Evolutionary conservation across 1,284 basidiomycete genomes (phyloP).

Genomic region (Pseudozyma hubeiensis): DNA sequence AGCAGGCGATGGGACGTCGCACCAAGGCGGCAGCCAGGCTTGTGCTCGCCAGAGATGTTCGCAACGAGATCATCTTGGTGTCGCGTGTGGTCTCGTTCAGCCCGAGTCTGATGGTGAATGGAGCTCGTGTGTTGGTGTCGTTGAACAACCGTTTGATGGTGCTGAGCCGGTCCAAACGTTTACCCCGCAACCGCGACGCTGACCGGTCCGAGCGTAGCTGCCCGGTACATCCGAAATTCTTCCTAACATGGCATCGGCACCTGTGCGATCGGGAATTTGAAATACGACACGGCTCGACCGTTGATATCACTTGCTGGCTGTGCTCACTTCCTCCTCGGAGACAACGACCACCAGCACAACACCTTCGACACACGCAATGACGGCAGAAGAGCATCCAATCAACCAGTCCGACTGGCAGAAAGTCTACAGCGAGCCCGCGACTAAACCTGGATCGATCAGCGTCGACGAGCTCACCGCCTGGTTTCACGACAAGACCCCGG

Average conservation of each 20-base stretch:
- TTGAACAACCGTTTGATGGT: background rate
- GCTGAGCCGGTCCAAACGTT: slow-evolving; percentile 5
- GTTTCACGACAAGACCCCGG: slow-evolving; percentile 32
- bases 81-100: too few relatives aligned
- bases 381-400: slow-evolving; percentile 40
- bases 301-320: too few relatives aligned
- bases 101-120: background rate
- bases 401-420: slow-evolving; percentile 38
- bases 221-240: slow-evolving; percentile 25
- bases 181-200: slow-evolving; percentile 18
- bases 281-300: slow-evolving; percentile 6
- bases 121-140: background rate
- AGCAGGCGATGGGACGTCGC: slow-evolving; percentile 8
- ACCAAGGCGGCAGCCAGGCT: slow-evolving; percentile 4
- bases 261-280: slow-evolving; percentile 25
- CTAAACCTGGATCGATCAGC: slow-evolving; percentile 42
- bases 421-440: slow-evolving; percentile 36
- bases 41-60: slow-evolving; percentile 12
- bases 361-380: slow-evolving; percentile 1
- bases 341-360: slow-evolving; percentile 1
- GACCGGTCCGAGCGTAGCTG: slow-evolving; percentile 4
- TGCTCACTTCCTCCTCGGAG: too few relatives aligned
- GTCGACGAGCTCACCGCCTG: slow-evolving; percentile 44
- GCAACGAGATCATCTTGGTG: slow-evolving; percentile 21
- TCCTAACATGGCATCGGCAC: too few relatives aligned